Percentiles rank a stretch among this genome's conserved stretches.
phyloP scores from a whole-genome alignment of 768 basidiomycete genomes.

The Porpolomopsis calyptriformis region DNA sequence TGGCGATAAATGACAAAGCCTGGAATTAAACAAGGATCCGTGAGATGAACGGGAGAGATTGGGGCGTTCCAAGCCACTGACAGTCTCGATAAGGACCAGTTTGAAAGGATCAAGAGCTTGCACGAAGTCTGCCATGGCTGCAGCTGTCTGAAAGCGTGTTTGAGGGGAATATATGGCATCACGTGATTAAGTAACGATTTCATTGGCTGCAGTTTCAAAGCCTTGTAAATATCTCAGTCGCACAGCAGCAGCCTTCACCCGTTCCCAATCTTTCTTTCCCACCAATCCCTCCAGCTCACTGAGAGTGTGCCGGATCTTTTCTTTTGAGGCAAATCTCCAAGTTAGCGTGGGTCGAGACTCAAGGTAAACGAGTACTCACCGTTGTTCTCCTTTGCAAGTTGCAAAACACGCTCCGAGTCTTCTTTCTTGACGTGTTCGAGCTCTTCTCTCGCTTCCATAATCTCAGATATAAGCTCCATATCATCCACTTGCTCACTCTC shows the following conservation, averaged over 20 bases:
- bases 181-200: neutral
- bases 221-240: conserved; percentile 66
- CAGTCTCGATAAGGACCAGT: conserved; percentile 53
- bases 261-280: conserved; percentile 40
- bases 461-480: conserved; percentile 55
- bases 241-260: conserved; percentile 49
- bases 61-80: conserved; percentile 21
- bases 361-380: conserved; percentile 25
- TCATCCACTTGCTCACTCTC: conserved; percentile 72
- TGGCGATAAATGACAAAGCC: conserved; percentile 51
- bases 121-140: conserved; percentile 40
- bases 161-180: neutral
- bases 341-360: neutral
- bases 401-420: conserved; percentile 37
- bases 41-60: neutral
- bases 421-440: conserved; percentile 49
- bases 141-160: neutral
- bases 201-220: conserved; percentile 40
- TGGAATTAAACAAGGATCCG: conserved; percentile 17
- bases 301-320: conserved; percentile 37
- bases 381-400: conserved; percentile 42
- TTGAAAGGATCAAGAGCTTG: conserved; percentile 65
- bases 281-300: conserved; percentile 40
- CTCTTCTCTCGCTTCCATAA: conserved; percentile 71
- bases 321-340: conserved; percentile 25